Evolutionary conservation across 2,329 filamentous ascomycete species (phyloP).

Genomic region (Aspergillus niger): DNA sequence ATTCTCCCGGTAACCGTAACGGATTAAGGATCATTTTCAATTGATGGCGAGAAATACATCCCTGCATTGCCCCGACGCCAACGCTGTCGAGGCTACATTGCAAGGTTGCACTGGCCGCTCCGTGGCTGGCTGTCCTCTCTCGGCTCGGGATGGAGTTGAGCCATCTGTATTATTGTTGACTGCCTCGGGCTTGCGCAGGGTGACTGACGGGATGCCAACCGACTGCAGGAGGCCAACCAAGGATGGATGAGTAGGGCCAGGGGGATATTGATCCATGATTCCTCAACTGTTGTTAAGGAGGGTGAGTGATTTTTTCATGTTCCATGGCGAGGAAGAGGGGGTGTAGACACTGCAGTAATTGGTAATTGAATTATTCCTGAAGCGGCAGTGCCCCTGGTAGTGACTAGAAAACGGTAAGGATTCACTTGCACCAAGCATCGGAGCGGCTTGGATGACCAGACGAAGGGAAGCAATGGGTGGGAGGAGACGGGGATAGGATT

Average conservation of each 20-base stretch:
- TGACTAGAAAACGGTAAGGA: not conserved
- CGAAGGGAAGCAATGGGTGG: not conserved
- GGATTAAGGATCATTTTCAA: conserved; percentile 5
- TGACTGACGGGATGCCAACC: conserved; percentile 5
- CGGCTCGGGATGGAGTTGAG: not conserved
- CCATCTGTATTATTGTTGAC: not conserved
- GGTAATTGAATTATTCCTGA: no score
- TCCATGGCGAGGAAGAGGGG: not conserved
- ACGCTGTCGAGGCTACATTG: not conserved
- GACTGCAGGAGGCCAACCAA: not conserved
- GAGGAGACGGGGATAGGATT: not conserved
- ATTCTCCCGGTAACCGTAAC: conserved; percentile 8
- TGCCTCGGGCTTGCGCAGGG: not conserved
- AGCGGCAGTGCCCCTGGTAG: not conserved
- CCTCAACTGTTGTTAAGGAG: not conserved
- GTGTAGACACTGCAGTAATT: not conserved
- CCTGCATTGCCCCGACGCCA: not conserved
- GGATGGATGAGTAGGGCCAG: not conserved
- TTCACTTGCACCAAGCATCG: not conserved
- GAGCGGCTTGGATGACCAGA: not conserved
- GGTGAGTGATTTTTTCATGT: not conserved
- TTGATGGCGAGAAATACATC: not conserved
- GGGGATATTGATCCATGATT: not conserved
- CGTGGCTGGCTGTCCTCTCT: not conserved
- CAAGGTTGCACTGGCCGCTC: not conserved